A percentile compares a stretch with the other conserved stretches of the same genome.
phyloP scores from a whole-genome alignment of 495 filamentous ascomycete genomes.

The Neurospora intermedia region DNA sequence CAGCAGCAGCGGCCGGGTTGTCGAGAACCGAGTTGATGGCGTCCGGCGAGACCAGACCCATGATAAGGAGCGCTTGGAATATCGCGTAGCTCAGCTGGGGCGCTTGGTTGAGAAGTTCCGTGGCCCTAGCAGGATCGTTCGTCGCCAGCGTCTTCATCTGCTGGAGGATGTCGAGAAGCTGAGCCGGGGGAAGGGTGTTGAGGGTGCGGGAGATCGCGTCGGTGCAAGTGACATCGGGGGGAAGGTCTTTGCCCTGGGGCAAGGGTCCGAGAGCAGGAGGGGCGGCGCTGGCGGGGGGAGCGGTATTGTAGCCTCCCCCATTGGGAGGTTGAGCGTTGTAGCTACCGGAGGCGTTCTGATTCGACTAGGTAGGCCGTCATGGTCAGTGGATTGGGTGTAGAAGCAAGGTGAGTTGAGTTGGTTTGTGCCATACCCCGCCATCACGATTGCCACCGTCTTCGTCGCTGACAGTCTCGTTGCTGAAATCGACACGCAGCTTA shows the following conservation, averaged over 20 bases:
- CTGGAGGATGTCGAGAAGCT: slow-evolving; percentile 85
- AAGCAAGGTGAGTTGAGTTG: background rate
- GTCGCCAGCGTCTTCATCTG: slow-evolving; percentile 88
- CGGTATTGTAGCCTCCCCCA: slow-evolving; percentile 8
- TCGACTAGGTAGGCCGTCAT: background rate
- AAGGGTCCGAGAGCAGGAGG: slow-evolving; percentile 56
- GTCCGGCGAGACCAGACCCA: slow-evolving; percentile 73
- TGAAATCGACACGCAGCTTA: slow-evolving; percentile 89
- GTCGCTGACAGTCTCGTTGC: slow-evolving; percentile 76
- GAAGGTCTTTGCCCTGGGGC: slow-evolving; percentile 73
- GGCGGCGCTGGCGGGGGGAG: slow-evolving; percentile 16
- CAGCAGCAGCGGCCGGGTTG: slow-evolving; percentile 15
- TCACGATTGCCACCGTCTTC: slow-evolving; percentile 37
- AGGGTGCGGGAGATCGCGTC: slow-evolving; percentile 89
- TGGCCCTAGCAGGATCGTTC: slow-evolving; percentile 71
- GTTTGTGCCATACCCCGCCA: slow-evolving; percentile 10
- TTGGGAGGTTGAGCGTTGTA: slow-evolving; percentile 10
- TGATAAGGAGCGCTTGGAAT: slow-evolving; percentile 87
- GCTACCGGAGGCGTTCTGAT: background rate
- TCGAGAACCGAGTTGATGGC: slow-evolving; percentile 40
- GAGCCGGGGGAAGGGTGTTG: slow-evolving; percentile 69
- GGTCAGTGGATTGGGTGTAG: background rate
- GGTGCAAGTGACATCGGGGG: slow-evolving; percentile 66
- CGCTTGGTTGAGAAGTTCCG: slow-evolving; percentile 76
- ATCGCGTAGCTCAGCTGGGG: slow-evolving; percentile 93